A percentile compares a stretch with the other conserved stretches of the same genome.
These are phyloP conservation scores for Penicillium atrosanguineum DNA, from an alignment of 495 filamentous ascomycete species.

Conservation along the genomic window DNA sequence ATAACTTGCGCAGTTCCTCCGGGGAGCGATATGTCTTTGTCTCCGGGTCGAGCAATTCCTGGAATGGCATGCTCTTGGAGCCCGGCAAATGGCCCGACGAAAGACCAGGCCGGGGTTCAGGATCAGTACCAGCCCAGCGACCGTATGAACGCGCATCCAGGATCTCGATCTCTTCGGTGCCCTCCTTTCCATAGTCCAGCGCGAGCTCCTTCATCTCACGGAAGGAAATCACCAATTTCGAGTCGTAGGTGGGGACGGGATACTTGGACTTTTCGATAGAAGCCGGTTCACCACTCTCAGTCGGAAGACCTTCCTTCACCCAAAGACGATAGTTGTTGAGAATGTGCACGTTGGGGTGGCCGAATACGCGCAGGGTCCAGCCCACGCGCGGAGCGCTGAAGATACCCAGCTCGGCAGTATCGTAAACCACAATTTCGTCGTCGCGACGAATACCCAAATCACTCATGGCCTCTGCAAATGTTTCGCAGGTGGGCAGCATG, in stretches of 20 bases:
- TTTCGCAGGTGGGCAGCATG: constrained; percentile 82
- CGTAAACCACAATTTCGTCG: constrained; percentile 91
- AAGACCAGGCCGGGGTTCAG: constrained; percentile 85
- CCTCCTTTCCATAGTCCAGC: constrained; percentile 72
- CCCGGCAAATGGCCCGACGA: constrained; percentile 89
- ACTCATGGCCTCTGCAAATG: constrained; percentile 85
- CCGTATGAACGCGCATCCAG: constrained; percentile 81
- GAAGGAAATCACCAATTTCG: constrained; percentile 62
- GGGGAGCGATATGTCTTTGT: constrained; percentile 76
- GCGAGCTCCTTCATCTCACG: constrained; percentile 78
- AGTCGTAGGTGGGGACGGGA: constrained; percentile 51
- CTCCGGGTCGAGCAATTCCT: constrained; percentile 73
- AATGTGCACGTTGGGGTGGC: constrained; percentile 84
- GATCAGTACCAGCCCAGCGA: constrained; percentile 77
- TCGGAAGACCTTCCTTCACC: constrained; percentile 76
- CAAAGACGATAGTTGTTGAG: constrained; percentile 93
- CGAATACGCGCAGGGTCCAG: constrained; percentile 89
- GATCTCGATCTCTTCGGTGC: constrained; percentile 77
- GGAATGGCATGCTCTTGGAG: constrained; percentile 78
- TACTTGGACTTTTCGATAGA: constrained; percentile 56
- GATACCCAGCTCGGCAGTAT: constrained; percentile 81
- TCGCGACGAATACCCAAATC: constrained; percentile 79
- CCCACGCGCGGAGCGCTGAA: constrained; percentile 91
- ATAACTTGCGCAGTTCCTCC: constrained; percentile 70
- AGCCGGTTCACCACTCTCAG: constrained; percentile 71